Conservation (phyloP, 2,329 filamentous ascomycete genomes). For the Colletotrichum spaethianum region DNA sequence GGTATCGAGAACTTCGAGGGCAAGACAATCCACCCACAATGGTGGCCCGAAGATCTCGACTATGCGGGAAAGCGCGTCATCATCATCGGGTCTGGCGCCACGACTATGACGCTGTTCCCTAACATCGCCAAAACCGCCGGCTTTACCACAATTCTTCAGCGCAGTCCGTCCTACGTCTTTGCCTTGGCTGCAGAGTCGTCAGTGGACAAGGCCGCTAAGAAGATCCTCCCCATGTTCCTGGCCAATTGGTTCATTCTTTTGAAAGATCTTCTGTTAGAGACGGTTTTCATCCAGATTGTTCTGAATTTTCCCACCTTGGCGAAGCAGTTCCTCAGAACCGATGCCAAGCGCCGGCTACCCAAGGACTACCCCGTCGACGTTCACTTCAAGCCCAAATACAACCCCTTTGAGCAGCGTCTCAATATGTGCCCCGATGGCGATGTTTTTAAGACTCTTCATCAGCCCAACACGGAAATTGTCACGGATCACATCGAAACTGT, state of each 20-base stretch:
- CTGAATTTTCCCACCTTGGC: slow-evolving; percentile 66
- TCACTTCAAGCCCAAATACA: slow-evolving; percentile 76
- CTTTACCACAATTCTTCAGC: slow-evolving; percentile 84
- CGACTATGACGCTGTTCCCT: slow-evolving; percentile 83
- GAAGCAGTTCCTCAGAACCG: slow-evolving; percentile 60
- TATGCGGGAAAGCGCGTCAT: slow-evolving; percentile 78
- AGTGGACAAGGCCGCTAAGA: slow-evolving; percentile 54
- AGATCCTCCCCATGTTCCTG: slow-evolving; percentile 62
- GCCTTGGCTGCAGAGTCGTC: slow-evolving; percentile 61
- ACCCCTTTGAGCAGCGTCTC: slow-evolving; percentile 81
- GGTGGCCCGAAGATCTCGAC: slow-evolving; percentile 80
- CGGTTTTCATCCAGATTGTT: slow-evolving; percentile 65
- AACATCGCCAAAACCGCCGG: slow-evolving; percentile 74
- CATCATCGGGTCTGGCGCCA: slow-evolving; percentile 84
- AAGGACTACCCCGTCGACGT: slow-evolving; percentile 66
- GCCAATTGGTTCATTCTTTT: slow-evolving; percentile 63
- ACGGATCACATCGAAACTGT: slow-evolving; percentile 68
- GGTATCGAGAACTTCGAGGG: slow-evolving; percentile 78
- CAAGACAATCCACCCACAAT: slow-evolving; percentile 77
- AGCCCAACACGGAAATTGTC: slow-evolving; percentile 61
- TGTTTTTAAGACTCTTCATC: slow-evolving; percentile 66
- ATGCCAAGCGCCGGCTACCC: slow-evolving; percentile 67
- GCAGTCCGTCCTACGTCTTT: slow-evolving; percentile 80
- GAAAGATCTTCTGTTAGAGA: slow-evolving; percentile 62
- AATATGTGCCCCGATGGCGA: slow-evolving; percentile 75